Evolutionary conservation across 2,329 filamentous ascomycete species (phyloP).

Genomic region (Lecanosticta acicola): DNA sequence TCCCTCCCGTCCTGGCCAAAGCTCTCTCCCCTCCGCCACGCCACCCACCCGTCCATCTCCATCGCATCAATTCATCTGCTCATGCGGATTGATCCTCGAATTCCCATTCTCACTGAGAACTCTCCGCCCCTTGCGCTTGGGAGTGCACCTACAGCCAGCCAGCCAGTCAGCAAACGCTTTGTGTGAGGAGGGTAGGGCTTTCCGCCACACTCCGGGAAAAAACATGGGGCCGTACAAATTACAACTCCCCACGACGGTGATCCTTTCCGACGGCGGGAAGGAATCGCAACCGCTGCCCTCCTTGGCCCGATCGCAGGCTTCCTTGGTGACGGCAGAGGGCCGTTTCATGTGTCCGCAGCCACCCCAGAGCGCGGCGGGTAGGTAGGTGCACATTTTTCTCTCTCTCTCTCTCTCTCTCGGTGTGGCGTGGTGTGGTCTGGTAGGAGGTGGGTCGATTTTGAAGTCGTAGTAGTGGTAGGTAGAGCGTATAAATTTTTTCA

Average conservation of each 20-base stretch:
- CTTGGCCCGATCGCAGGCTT: background rate
- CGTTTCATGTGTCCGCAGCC: background rate
- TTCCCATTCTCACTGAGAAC: background rate
- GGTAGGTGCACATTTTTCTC: background rate
- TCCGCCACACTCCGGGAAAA: too few relatives aligned
- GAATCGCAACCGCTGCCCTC: background rate
- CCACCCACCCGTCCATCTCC: too few relatives aligned
- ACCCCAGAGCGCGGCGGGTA: background rate
- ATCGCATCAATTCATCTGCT: background rate
- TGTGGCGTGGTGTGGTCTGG: too few relatives aligned
- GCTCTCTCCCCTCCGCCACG: too few relatives aligned
- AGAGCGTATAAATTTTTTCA: too few relatives aligned
- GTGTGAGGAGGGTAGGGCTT: too few relatives aligned
- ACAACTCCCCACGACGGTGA: background rate
- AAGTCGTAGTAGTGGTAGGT: too few relatives aligned
- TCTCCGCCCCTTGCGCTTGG: background rate
- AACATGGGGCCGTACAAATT: too few relatives aligned
- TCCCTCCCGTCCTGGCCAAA: too few relatives aligned
- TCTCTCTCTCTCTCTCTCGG: too few relatives aligned
- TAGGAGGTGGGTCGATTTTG: too few relatives aligned
- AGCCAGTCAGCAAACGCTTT: too few relatives aligned
- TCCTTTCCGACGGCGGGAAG: background rate
- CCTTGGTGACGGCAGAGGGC: background rate
- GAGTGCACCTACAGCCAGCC: background rate
- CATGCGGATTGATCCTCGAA: background rate